These are phyloP conservation scores for Podochytrium sp. DNA, from an alignment of 192 early-diverging fungal genomes.

Conservation along the genomic window DNA sequence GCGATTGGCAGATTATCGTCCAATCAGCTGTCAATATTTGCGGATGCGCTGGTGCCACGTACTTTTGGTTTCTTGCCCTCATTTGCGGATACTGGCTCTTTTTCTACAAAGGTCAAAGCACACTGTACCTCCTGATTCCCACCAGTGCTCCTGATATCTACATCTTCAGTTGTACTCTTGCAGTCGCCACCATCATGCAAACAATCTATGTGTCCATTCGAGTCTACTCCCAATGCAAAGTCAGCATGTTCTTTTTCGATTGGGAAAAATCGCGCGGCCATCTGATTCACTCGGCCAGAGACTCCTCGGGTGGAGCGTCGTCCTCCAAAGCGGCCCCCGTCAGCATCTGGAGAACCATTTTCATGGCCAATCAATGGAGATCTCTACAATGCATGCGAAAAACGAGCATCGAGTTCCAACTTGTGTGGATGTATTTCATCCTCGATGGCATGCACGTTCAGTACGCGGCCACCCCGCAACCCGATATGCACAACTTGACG, in stretches of 20 bases:
- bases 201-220: conserved; percentile 32
- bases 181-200: conserved; percentile 26
- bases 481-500: conserved; percentile 43
- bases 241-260: conserved; percentile 59
- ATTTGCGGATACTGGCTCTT: conserved; percentile 52
- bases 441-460: conserved; percentile 41
- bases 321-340: conserved; percentile 41
- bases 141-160: conserved; percentile 34
- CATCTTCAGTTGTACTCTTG: conserved; percentile 36
- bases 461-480: conserved; percentile 48
- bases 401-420: conserved; percentile 39
- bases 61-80: conserved; percentile 44
- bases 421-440: conserved; percentile 54
- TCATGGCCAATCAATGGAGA: conserved; percentile 58
- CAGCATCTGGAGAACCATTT: conserved; percentile 58
- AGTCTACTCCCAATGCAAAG: conserved; percentile 52
- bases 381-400: conserved; percentile 44
- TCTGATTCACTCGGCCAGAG: conserved; percentile 14
- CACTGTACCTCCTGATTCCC: conserved; percentile 50
- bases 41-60: conserved; percentile 38
- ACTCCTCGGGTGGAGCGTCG: neutral
- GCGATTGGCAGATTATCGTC: conserved; percentile 9
- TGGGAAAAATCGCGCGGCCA: conserved; percentile 59
- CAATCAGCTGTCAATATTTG: conserved; percentile 43
- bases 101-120: conserved; percentile 55